phyloP scores from a whole-genome alignment of 2,329 filamentous ascomycete species.

The Venturia aucupariae region DNA sequence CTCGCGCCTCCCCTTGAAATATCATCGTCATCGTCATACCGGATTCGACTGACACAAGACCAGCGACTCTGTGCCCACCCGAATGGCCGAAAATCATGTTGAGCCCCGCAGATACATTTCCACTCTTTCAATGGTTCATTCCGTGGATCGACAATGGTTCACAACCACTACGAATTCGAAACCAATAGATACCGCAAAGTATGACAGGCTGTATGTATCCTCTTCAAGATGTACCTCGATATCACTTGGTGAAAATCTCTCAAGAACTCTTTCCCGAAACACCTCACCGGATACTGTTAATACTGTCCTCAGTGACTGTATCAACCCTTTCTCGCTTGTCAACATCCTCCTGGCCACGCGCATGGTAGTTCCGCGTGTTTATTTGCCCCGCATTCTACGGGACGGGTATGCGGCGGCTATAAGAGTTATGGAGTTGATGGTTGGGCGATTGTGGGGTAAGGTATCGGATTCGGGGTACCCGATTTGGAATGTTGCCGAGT shows the following conservation, averaged over 20 bases:
- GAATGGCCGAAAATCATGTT: neutral
- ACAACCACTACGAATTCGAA: no score
- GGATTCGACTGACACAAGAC: neutral
- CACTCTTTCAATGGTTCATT: no score
- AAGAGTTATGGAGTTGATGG: neutral
- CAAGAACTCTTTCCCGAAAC: no score
- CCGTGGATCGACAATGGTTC: no score
- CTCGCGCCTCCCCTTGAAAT: neutral
- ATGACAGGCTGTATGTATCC: no score
- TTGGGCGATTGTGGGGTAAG: conserved; percentile 1
- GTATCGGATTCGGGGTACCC: neutral
- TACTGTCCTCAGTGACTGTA: no score
- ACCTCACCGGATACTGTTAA: no score
- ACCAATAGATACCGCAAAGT: no score
- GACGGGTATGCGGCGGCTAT: neutral
- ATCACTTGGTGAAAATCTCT: no score
- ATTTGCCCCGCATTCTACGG: neutral
- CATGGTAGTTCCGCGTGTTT: neutral
- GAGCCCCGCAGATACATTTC: neutral
- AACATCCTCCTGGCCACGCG: neutral
- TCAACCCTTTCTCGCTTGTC: no score
- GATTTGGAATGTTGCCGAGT: neutral
- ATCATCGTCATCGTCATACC: neutral
- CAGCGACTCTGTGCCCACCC: neutral
- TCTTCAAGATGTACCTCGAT: no score